Base-by-base conservation (phyloP, 2,329 filamentous ascomycete genomes). In the Sphaerostilbella broomeana region DNA sequence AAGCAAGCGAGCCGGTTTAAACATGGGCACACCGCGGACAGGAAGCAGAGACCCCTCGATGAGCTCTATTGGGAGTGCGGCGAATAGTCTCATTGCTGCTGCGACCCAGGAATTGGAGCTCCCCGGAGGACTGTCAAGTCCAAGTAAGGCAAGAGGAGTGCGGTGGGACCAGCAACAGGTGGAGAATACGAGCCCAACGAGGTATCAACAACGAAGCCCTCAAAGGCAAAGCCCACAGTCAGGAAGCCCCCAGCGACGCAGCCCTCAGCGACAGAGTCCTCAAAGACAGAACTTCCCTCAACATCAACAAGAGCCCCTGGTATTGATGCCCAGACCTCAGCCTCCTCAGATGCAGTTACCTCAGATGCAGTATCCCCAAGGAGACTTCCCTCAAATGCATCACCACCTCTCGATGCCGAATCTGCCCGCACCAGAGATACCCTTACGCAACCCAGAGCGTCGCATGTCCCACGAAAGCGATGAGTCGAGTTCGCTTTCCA, bases 401-500 rank as follows among this genome's bases (percentile, higher is more conserved):
- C 40, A 33, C 4, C 32, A 33, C 12, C 35, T 16, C 15, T 17
- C 37, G n/a, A 35, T 39, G 28, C 35, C 11, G n/a, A 27, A 29
- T 27, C 7, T 22, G 9, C 38, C 44, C 24, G 35, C 40, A 18
- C 26, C 29, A 8, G 47, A 47, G 6, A n/a, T n/a, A n/a, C 42
- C 43, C 8, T 40, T 39, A 16, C 37, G 47, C 16, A 41, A 27
- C 2, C 47, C 48, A 0, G 42, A 50, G 12, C 45, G 54, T 40
- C 54, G 52, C n/a, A 41, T 36, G 4, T 70, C 67, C 0, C 41
- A 53, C 4, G 59, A 63, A 4, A 74, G 69, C 45, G 62, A 70
- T 7, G 57, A 63, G 11, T 75, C 72, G 0, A 76, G 72, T 26
- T 68, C 71, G 3, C 58, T 78, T 5, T 78, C 74, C 4, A 78